These are phyloP conservation scores for Psilocybe cubensis DNA, from an alignment of 768 basidiomycete genomes.

Conservation along the genomic window DNA sequence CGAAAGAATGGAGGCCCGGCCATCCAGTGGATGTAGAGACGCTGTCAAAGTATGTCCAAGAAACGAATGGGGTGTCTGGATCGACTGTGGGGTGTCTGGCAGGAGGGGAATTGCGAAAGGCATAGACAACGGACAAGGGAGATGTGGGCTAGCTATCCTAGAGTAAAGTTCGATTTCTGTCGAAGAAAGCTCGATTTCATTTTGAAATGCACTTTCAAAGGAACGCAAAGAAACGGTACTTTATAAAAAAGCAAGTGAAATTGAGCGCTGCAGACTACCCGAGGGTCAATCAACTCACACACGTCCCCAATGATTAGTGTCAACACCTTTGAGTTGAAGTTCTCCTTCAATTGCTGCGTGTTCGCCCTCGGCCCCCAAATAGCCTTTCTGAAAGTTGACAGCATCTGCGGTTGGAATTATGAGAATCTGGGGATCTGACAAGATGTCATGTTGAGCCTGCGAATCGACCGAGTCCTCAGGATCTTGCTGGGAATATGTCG, in stretches of 20 bases:
- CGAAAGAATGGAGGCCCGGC: conserved; percentile 38
- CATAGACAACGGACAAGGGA: conserved; percentile 59
- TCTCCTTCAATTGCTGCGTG: conserved; percentile 86
- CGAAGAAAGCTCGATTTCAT: conserved; percentile 67
- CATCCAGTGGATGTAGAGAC: conserved; percentile 56
- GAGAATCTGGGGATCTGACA: conserved; percentile 62
- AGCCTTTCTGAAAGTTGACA: conserved; percentile 85
- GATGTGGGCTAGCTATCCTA: conserved; percentile 20
- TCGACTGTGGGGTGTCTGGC: conserved; percentile 81
- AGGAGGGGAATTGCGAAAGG: conserved; percentile 85
- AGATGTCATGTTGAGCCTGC: conserved; percentile 21
- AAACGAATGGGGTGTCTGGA: conserved; percentile 76
- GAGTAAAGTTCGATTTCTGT: conserved; percentile 62
- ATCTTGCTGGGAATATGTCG: conserved; percentile 61
- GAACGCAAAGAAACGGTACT: conserved; percentile 72
- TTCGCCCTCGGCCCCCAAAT: conserved; percentile 82
- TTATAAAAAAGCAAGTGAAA: conserved; percentile 16
- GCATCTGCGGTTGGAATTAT: conserved; percentile 73
- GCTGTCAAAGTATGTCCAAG: conserved; percentile 74
- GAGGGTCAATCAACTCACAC: conserved; percentile 56
- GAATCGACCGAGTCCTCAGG: conserved; percentile 24
- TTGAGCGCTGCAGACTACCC: conserved; percentile 15
- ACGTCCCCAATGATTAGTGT: conserved; percentile 60
- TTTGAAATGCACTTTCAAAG: conserved; percentile 62
- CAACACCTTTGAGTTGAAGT: conserved; percentile 78